Base-by-base conservation (phyloP, 768 basidiomycete genomes). In the Agrocybe praecox region DNA sequence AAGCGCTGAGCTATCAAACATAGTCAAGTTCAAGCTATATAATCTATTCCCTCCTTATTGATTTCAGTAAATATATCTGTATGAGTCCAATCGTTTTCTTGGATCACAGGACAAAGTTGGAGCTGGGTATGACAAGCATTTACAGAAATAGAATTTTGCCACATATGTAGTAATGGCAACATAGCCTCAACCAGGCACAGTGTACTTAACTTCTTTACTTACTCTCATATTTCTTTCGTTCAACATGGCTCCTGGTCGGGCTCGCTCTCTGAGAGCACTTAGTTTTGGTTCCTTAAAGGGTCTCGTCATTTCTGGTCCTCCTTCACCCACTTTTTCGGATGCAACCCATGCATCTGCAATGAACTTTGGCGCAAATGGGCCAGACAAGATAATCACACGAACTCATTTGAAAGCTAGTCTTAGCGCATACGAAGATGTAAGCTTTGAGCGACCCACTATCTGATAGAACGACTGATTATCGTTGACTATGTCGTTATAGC, bases 311-410 rank as follows among this genome's bases (percentile, higher is more conserved):
- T 79, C 85, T 52, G 72, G 72, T 34, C 87, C 89, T 15, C 89
- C 90, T 2, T 94, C 92, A 22, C 92, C 92, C 51, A 92, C 92
- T 2, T 92, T 89, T 74, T 88, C 90, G 26, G 91, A 93, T 18
- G 76, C 83, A 21, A 94, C 93, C 10, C 84, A 90, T 66, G 89
- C 79, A 29, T 92, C 92, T 17, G 83, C 82, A 46, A 82, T 92
- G 75, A 84, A 89, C 69, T 89, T 92, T 70, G 90, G 90, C 29
- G 76, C 78, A 47, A 78, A 86, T 62, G 89, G 90, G 7, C 89
- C 89, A 40, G 78, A 84, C 61, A 92, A 90, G 79, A 88, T 94
- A 56, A 92, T 94, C 54, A 92, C 92, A 49, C 79, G 92, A 42
- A 77, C 84, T 15, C 83, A 94, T 73, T 79, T 94, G 69, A 89